A percentile compares a stretch with the other conserved stretches of the same genome.
These are phyloP conservation scores for Fraxinus ornus DNA, from an alignment of 305 asterid genomes.

Conservation along the genomic window DNA sequence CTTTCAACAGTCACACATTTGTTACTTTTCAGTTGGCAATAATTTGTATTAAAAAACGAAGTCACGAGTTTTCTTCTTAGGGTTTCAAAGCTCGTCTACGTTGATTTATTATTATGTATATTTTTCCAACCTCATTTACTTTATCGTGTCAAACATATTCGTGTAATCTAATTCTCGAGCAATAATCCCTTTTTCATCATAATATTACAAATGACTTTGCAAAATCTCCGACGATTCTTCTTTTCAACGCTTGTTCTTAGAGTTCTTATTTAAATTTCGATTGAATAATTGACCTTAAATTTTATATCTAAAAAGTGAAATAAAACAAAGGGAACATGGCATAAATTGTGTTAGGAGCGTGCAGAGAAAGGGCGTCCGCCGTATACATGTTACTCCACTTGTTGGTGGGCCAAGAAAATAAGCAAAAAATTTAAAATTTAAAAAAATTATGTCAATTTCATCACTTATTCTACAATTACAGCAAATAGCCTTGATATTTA, in stretches of 20 bases:
- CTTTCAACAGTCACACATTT: conserved; percentile 13
- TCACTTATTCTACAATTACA: background rate
- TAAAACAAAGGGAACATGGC: background rate
- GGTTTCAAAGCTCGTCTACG: background rate
- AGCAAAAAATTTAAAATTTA: background rate
- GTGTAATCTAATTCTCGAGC: background rate
- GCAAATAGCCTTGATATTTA: background rate
- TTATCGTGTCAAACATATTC: background rate
- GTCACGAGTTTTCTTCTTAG: background rate
- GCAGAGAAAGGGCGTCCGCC: background rate
- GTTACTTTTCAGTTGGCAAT: background rate
- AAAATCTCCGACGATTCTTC: background rate
- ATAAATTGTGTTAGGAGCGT: background rate
- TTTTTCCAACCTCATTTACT: background rate
- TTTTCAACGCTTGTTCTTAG: background rate
- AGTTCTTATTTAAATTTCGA: background rate
- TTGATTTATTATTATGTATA: background rate
- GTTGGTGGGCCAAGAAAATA: background rate
- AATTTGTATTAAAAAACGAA: background rate
- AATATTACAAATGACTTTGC: background rate
- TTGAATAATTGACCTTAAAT: background rate
- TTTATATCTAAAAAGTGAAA: background rate
- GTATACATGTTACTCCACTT: background rate
- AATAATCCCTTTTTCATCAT: background rate
- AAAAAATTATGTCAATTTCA: background rate